A percentile compares a stretch with the other conserved stretches of the same genome.
Conservation (phyloP, 345 rosid species). For the Lagerstroemia speciosa region DNA sequence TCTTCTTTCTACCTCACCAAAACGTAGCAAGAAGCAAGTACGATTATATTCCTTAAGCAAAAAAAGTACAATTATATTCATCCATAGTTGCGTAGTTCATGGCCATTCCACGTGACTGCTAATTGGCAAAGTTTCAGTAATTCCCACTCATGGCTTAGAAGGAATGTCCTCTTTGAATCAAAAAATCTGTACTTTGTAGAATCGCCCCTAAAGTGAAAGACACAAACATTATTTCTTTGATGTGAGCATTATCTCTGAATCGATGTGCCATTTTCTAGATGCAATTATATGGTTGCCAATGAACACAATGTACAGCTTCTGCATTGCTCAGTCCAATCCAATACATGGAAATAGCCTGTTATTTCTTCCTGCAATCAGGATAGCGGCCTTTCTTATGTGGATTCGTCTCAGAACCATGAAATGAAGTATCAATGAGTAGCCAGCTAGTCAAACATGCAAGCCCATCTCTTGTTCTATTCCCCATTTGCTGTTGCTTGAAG, state of each 20-base stretch:
- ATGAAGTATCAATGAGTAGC: neutral
- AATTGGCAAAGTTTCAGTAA: no score
- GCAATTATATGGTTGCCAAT: neutral
- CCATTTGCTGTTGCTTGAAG: constrained; percentile 31
- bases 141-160: no score
- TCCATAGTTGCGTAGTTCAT: no score
- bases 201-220: no score
- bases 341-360: neutral
- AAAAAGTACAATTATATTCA: no score
- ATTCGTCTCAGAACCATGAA: neutral
- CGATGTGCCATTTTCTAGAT: neutral
- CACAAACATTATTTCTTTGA: neutral
- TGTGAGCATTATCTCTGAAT: neutral
- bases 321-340: neutral
- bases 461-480: constrained; percentile 1
- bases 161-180: neutral
- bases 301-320: neutral
- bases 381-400: neutral
- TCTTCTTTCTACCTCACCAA: no score
- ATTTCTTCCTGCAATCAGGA: no score
- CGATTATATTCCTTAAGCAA: no score
- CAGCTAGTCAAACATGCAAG: neutral
- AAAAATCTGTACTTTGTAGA: no score
- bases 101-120: no score
- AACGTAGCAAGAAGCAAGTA: no score